These are phyloP conservation scores for Ophioceras dolichostomum DNA, from an alignment of 2,329 filamentous ascomycete genomes.

Conservation along the genomic window DNA sequence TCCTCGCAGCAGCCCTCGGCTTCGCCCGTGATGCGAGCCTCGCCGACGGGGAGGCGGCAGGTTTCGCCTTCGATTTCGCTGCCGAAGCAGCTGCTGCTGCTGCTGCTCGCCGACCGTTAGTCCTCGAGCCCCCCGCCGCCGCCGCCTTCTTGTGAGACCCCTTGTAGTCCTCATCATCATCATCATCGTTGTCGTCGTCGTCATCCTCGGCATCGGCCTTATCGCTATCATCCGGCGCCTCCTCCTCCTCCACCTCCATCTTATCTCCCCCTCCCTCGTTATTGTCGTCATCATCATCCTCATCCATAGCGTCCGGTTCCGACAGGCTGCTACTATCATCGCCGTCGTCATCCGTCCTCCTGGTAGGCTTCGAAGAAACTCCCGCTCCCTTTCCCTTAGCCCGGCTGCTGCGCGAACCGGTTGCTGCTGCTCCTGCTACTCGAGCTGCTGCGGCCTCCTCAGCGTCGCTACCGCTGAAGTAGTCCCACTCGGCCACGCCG, in stretches of 20 bases:
- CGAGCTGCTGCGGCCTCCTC: too few relatives aligned
- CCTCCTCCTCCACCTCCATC: background rate
- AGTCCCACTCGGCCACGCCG: constrained; percentile 47
- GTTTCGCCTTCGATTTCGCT: constrained; percentile 1
- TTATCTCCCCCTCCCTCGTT: background rate
- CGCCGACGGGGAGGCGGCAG: background rate
- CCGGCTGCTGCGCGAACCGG: too few relatives aligned
- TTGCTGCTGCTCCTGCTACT: too few relatives aligned
- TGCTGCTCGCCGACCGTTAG: constrained; percentile 1
- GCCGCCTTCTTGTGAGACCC: background rate
- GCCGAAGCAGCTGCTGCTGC: background rate
- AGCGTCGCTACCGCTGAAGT: constrained; percentile 25
- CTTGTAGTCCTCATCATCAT: constrained; percentile 1
- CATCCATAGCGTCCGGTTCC: constrained; percentile 4
- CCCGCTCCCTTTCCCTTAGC: background rate
- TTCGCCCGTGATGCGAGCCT: constrained; percentile 2
- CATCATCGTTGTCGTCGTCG: background rate
- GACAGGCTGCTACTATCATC: background rate
- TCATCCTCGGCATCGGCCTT: background rate
- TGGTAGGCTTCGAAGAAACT: too few relatives aligned
- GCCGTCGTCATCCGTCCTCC: background rate
- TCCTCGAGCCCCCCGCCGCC: background rate
- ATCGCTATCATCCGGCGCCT: background rate
- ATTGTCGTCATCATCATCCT: constrained; percentile 2
- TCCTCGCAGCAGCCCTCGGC: background rate